Conservation (phyloP, 176 grass and related monocot genomes). For the Hordeum marinum region DNA sequence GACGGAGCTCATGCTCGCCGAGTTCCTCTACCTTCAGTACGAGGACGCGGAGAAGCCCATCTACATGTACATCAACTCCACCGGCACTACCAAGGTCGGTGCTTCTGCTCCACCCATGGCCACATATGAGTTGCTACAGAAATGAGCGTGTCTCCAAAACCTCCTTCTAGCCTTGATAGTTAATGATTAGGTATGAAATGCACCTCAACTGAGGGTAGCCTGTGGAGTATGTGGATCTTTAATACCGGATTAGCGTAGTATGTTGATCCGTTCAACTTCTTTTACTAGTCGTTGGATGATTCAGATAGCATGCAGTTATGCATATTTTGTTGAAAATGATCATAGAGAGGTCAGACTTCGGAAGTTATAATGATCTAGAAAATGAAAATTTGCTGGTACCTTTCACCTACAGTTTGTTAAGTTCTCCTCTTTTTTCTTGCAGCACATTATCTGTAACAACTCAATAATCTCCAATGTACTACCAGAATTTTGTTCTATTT, state of each 20-base stretch:
- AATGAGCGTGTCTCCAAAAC: background rate
- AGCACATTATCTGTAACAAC: background rate
- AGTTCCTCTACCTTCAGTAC: slow-evolving; percentile 84
- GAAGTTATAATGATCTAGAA: background rate
- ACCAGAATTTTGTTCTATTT: background rate
- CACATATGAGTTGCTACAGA: background rate
- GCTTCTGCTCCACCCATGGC: background rate
- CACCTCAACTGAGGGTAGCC: background rate
- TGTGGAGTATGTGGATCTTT: background rate
- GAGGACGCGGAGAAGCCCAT: slow-evolving; percentile 79
- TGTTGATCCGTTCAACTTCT: background rate
- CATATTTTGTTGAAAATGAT: background rate
- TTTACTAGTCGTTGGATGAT: background rate
- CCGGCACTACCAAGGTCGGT: slow-evolving; percentile 72
- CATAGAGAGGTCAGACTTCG: background rate
- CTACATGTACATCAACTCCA: slow-evolving; percentile 93
- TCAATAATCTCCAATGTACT: background rate
- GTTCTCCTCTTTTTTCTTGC: background rate
- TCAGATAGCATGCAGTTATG: background rate
- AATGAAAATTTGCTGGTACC: background rate
- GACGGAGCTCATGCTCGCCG: slow-evolving; percentile 71
- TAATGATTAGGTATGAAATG: background rate
- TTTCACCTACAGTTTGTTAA: background rate
- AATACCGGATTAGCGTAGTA: background rate
- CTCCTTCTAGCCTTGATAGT: background rate